phyloP scores from a whole-genome alignment of 2,329 filamentous ascomycete genomes.

The Paramyrothecium roridum region DNA sequence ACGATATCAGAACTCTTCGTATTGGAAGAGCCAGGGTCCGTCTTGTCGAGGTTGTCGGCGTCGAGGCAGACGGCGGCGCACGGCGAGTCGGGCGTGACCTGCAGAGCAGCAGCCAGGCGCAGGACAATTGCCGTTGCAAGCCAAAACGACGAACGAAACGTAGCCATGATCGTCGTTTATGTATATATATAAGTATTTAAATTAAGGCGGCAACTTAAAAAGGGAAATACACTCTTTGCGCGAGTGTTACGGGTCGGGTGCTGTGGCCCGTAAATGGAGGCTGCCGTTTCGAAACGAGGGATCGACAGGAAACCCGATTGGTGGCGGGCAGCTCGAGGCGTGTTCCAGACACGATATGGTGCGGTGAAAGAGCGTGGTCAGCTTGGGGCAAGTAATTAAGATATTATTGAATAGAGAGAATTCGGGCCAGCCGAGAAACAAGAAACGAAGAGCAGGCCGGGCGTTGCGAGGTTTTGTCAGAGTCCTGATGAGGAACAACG shows the following conservation, averaged over 20 bases:
- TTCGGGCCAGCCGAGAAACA: neutral
- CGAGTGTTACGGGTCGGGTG: neutral
- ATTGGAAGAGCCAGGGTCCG: constrained; percentile 43
- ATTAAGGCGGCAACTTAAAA: neutral
- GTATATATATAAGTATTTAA: neutral
- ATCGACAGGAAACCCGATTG: neutral
- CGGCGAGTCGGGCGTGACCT: constrained; percentile 52
- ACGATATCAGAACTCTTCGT: constrained; percentile 42
- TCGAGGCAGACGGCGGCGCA: constrained; percentile 50
- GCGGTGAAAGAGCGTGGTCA: neutral
- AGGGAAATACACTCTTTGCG: neutral
- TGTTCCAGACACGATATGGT: neutral
- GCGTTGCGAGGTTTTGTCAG: neutral
- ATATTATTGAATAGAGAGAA: neutral
- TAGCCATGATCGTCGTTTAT: neutral
- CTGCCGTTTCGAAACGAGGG: neutral
- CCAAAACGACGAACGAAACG: constrained; percentile 1
- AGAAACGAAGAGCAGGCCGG: neutral
- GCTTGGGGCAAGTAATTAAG: neutral
- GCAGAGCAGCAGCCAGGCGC: constrained; percentile 34
- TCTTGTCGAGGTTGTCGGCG: constrained; percentile 33
- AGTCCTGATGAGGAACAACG: neutral
- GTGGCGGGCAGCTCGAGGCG: neutral
- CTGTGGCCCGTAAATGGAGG: neutral
- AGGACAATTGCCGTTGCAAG: constrained; percentile 5